These are phyloP conservation scores for Pseudopyrenochaeta lycopersici DNA, from an alignment of 2,329 filamentous ascomycete species.

Conservation along the genomic window DNA sequence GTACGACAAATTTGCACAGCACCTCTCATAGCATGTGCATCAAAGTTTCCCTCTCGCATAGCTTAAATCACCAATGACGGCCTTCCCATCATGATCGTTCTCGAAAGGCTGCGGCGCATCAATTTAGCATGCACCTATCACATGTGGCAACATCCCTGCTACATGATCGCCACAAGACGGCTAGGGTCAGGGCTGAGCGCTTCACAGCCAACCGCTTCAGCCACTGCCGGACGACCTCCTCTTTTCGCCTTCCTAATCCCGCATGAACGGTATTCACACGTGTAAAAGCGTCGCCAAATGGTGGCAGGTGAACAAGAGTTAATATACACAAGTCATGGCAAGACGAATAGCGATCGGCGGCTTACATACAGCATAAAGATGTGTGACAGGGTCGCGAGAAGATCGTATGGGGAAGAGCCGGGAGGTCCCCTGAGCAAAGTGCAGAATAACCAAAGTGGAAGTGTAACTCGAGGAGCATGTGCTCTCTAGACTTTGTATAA, in stretches of 20 bases:
- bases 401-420: conserved; percentile 1
- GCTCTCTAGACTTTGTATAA: conserved; percentile 6
- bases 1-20: conserved; percentile 1
- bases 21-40: conserved; percentile 6
- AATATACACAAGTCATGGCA: conserved; percentile 1
- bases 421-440: neutral
- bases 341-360: conserved; percentile 1
- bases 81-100: conserved; percentile 4
- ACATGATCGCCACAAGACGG: conserved; percentile 13
- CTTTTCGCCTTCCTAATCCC: conserved; percentile 8
- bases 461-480: neutral
- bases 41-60: neutral
- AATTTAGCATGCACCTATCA: conserved; percentile 21
- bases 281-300: conserved; percentile 3
- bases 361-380: neutral
- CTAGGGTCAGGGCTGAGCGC: conserved; percentile 11
- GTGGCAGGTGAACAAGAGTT: conserved; percentile 7
- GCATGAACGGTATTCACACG: conserved; percentile 7
- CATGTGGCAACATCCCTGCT: conserved; percentile 9
- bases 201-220: conserved; percentile 19
- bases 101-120: conserved; percentile 6
- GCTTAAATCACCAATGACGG: conserved; percentile 10
- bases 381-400: neutral
- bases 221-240: conserved; percentile 12
- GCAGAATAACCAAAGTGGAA: neutral